Conservation (phyloP, 768 basidiomycete species). For the Hysterangium stoloniferum region DNA sequence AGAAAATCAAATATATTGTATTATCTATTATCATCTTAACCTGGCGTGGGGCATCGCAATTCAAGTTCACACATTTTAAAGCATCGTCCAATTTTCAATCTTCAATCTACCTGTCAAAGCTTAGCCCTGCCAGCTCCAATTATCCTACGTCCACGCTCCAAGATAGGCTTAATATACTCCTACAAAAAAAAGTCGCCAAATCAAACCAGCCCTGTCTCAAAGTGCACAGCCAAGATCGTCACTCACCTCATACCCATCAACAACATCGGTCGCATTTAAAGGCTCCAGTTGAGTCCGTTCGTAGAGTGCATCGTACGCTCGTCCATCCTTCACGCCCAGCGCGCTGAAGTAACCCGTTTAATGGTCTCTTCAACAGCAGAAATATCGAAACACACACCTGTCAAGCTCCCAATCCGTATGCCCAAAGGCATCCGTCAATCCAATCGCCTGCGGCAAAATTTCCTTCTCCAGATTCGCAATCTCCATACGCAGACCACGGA, state of each 20-base stretch:
- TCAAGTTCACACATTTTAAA: too few species aligned
- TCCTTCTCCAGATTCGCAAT: constrained; percentile 42
- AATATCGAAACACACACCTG: constrained; percentile 32
- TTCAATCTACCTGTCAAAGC: too few species aligned
- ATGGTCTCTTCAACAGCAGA: background rate
- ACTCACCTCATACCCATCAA: constrained; percentile 50
- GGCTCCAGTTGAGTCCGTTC: constrained; percentile 50
- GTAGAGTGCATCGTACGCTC: constrained; percentile 64
- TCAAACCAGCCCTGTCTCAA: background rate
- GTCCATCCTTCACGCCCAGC: constrained; percentile 54
- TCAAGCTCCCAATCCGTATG: constrained; percentile 72
- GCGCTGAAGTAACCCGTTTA: constrained; percentile 32
- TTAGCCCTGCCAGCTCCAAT: constrained; percentile 16
- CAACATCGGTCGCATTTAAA: constrained; percentile 43
- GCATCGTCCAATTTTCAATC: too few species aligned
- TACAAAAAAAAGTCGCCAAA: constrained; percentile 1
- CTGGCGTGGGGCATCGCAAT: too few species aligned
- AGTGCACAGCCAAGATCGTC: too few species aligned
- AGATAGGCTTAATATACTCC: constrained; percentile 47
- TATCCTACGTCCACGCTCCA: constrained; percentile 36
- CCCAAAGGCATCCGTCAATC: constrained; percentile 64
- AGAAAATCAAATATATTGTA: too few species aligned
- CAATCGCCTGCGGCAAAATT: constrained; percentile 57
- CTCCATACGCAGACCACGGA: constrained; percentile 40
- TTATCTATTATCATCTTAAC: too few species aligned